Evolutionary conservation across 129 eudicot genomes (phyloP).

Genomic region (Cynara cardunculus): DNA sequence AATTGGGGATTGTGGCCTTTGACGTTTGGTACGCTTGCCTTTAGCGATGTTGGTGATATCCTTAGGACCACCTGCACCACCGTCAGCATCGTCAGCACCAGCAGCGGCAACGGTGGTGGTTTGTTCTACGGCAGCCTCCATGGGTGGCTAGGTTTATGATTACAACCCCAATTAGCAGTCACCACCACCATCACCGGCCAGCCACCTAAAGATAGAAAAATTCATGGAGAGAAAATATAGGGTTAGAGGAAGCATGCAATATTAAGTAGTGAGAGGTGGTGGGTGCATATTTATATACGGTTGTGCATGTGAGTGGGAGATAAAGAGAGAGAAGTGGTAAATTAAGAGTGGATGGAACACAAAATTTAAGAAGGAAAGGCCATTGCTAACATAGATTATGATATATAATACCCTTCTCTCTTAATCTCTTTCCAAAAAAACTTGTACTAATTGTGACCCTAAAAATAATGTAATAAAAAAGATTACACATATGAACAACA

Average conservation of each 20-base stretch:
- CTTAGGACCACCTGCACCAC: background rate
- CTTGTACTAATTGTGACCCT: background rate
- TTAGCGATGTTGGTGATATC: conserved; percentile 37
- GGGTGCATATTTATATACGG: conserved; percentile 20
- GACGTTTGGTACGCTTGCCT: conserved; percentile 84
- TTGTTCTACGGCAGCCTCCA: conserved; percentile 30
- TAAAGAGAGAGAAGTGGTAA: conserved; percentile 22
- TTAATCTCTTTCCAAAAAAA: background rate
- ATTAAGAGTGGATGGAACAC: conserved; percentile 29
- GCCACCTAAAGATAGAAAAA: conserved; percentile 21
- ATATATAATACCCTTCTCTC: background rate
- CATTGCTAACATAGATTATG: background rate
- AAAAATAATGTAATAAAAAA: too few relatives aligned
- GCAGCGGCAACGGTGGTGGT: background rate
- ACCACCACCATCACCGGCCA: conserved; percentile 14
- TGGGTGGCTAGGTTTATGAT: conserved; percentile 24
- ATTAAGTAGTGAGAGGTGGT: conserved; percentile 31
- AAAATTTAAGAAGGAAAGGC: conserved; percentile 20
- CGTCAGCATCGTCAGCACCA: background rate
- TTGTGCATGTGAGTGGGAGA: conserved; percentile 26
- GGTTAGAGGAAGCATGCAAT: conserved; percentile 19
- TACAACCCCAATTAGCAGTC: background rate
- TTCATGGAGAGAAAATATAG: conserved; percentile 34
- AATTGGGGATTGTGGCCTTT: conserved; percentile 68
- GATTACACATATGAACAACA: too few relatives aligned